A percentile compares a stretch with the other conserved stretches of the same genome.
Evolutionary conservation across 106 monocot genomes (phyloP).

Genomic region (Platanthera guangdongensis): DNA sequence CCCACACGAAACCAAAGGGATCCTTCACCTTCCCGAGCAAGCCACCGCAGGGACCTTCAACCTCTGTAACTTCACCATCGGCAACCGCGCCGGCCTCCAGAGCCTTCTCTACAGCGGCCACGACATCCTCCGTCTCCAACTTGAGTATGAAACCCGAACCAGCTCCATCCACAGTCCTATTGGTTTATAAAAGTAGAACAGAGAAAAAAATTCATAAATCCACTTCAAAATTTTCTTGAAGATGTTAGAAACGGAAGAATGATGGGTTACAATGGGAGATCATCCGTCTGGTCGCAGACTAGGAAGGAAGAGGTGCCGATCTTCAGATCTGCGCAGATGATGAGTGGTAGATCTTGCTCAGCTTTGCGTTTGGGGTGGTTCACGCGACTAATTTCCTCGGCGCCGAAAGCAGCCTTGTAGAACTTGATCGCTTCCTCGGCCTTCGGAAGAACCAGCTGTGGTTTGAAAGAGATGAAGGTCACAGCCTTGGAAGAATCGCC

Average conservation of each 20-base stretch:
- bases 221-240: too few relatives aligned
- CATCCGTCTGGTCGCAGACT: conserved; percentile 39
- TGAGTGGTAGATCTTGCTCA: conserved; percentile 31
- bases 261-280: conserved; percentile 1
- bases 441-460: conserved; percentile 38
- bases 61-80: too few relatives aligned
- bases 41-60: too few relatives aligned
- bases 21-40: too few relatives aligned
- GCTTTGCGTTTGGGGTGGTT: conserved; percentile 44
- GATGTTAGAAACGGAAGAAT: background rate
- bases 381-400: conserved; percentile 39
- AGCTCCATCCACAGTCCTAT: too few relatives aligned
- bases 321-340: conserved; percentile 39
- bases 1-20: too few relatives aligned
- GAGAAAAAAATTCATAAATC: too few relatives aligned
- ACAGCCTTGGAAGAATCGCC: conserved; percentile 17
- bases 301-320: conserved; percentile 29
- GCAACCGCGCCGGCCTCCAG: too few relatives aligned
- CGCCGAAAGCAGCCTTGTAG: conserved; percentile 26
- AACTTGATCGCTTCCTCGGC: conserved; percentile 47
- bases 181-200: too few relatives aligned
- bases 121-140: too few relatives aligned
- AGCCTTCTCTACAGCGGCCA: too few relatives aligned
- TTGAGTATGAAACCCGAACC: too few relatives aligned
- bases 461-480: conserved; percentile 18